Evolutionary conservation across 345 rosid species (phyloP).

Genomic region (Balakata baccata): DNA sequence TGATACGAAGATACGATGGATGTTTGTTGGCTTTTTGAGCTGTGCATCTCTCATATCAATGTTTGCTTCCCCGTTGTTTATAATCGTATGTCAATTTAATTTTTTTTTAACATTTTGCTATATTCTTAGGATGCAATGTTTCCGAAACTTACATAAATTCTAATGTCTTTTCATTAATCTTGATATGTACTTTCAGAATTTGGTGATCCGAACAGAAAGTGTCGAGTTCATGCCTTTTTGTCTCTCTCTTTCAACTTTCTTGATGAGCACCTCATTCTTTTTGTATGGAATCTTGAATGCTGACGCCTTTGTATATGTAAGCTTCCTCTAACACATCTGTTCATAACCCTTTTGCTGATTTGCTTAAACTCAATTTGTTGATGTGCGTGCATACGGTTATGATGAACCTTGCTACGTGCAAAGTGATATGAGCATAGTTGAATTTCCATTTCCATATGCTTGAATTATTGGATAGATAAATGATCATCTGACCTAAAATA

Average conservation of each 20-base stretch:
- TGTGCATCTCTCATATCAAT: conserved; percentile 69
- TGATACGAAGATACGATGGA: conserved; percentile 36
- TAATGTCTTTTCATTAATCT: not conserved
- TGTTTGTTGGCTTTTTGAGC: conserved; percentile 61
- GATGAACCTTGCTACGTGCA: not conserved
- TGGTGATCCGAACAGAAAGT: conserved; percentile 75
- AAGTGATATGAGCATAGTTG: not conserved
- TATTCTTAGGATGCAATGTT: not conserved
- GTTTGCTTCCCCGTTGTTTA: conserved; percentile 89
- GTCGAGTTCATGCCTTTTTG: conserved; percentile 92
- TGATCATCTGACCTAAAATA: not conserved
- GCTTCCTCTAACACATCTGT: conserved; percentile 20
- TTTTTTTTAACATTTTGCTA: not conserved
- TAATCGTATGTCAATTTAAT: conserved; percentile 56
- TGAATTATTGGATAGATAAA: not conserved
- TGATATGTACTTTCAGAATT: conserved; percentile 43
- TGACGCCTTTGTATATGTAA: conserved; percentile 69
- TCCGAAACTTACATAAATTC: not conserved
- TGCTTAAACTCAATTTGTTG: not conserved
- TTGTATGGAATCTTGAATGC: conserved; percentile 60
- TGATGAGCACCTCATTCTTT: conserved; percentile 75
- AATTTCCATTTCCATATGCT: not conserved
- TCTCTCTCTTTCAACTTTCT: conserved; percentile 79
- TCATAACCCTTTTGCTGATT: not conserved
- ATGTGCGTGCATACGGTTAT: not conserved